Evolutionary conservation across 2,329 filamentous ascomycete genomes (phyloP).

Genomic region (Phialemoniopsis sp.): DNA sequence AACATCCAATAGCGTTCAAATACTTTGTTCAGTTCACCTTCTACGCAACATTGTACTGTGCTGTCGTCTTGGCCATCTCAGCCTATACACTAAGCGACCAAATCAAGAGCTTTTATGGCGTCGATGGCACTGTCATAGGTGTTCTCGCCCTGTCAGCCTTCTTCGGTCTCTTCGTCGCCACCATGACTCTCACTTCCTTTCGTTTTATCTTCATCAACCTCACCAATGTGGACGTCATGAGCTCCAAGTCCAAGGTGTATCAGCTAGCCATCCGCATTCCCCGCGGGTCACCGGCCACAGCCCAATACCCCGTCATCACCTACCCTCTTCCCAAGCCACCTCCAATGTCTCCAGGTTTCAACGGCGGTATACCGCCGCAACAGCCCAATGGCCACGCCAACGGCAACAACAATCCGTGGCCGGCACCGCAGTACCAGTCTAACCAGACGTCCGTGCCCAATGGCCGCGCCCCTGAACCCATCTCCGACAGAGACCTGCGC

Average conservation of each 20-base stretch:
- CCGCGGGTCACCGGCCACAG: slow-evolving; percentile 41
- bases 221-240: slow-evolving; percentile 80
- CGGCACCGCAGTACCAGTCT: neutral
- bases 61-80: slow-evolving; percentile 58
- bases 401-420: neutral
- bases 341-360: slow-evolving; percentile 3
- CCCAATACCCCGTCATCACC: slow-evolving; percentile 34
- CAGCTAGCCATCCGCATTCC: slow-evolving; percentile 73
- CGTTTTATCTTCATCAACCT: slow-evolving; percentile 69
- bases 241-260: slow-evolving; percentile 56
- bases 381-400: slow-evolving; percentile 2
- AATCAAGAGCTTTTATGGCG: slow-evolving; percentile 27
- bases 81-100: slow-evolving; percentile 60
- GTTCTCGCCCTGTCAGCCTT: slow-evolving; percentile 63
- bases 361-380: slow-evolving; percentile 1
- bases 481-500: slow-evolving; percentile 32
- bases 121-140: slow-evolving; percentile 62
- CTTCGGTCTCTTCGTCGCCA: slow-evolving; percentile 75
- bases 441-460: slow-evolving; percentile 2
- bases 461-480: slow-evolving; percentile 1
- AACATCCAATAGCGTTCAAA: slow-evolving; percentile 60
- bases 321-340: neutral
- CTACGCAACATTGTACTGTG: slow-evolving; percentile 67
- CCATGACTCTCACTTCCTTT: slow-evolving; percentile 71
- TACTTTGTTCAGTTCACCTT: slow-evolving; percentile 86